Base-by-base conservation (phyloP, 129 eudicot genomes). In the Flaveria linearis region DNA sequence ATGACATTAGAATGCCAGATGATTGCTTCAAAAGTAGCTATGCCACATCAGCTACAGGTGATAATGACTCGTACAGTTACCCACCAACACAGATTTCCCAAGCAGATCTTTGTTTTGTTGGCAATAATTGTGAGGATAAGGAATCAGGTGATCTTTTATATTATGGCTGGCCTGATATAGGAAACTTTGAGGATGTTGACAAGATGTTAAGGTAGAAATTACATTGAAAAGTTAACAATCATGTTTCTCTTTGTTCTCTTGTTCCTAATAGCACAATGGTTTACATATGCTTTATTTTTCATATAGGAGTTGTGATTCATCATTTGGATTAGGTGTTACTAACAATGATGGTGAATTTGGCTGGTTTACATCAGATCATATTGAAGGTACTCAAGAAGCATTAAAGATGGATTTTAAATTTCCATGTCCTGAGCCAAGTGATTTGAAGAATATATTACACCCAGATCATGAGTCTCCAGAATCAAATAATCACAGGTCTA, bases 161-260 rank as follows among this genome's bases (percentile, higher is more conserved):
- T 55, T 91, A 87, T 76, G 84, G 77, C 46, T 94, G 96, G 99
- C 81, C 96, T 69, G 97, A 89, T 43, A 84, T 91, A 28, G 94
- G 86, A 39, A 91, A 87, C 80, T 89, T 94, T 30, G 99, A 91
- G 68, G 99, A 94, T 75, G 96, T 94, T 52, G 98, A 89, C 86
- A 78, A 82, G 84, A 88, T 94, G 88, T 84, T 94, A 76, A 89
- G 99, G 99, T 94, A 78, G 58, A 60, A 46, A 64, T 60, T 16
- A 49, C 46, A 60, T 46, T 61, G 28, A 43, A 45, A 56, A 52
- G 23, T 9, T 18, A 65, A 52, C 6, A 26, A n/a, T 42, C 14
- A 1, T 39, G 67, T 36, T 81, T 30, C 42, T 60, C 45, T 36
- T 46, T 73, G 23, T 70, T 46, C 64, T 15, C 8, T 42, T 62